Percentiles rank a stretch among this genome's conserved stretches.
phyloP scores from a whole-genome alignment of 1,139 yeast species.

The Cylindricascospora bacillispora region DNA sequence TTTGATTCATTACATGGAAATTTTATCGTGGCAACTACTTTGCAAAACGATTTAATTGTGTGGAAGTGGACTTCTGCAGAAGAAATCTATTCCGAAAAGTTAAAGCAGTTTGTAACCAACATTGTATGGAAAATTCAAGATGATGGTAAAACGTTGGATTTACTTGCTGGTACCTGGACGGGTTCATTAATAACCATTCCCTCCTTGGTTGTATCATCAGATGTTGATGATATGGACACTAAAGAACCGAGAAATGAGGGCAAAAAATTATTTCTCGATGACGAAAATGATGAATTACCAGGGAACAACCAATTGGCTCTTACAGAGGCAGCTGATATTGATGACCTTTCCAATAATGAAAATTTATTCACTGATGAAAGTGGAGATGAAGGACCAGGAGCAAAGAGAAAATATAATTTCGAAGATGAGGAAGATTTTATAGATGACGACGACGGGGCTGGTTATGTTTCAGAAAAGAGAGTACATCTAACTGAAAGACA shows the following conservation, averaged over 20 bases:
- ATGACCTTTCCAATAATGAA: slow-evolving; percentile 22
- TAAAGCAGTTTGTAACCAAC: slow-evolving; percentile 22
- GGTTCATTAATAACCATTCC: slow-evolving; percentile 37
- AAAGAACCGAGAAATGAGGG: slow-evolving; percentile 5
- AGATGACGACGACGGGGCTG: slow-evolving; percentile 46
- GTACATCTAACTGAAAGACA: slow-evolving; percentile 4
- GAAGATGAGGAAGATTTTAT: slow-evolving; percentile 34
- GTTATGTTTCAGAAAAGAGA: slow-evolving; percentile 28
- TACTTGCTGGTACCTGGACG: slow-evolving; percentile 38
- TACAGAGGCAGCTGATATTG: slow-evolving; percentile 9
- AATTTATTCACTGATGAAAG: slow-evolving; percentile 16
- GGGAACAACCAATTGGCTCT: slow-evolving; percentile 20
- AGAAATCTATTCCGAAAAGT: slow-evolving; percentile 18
- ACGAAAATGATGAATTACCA: slow-evolving; percentile 23
- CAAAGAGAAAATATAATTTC: slow-evolving; percentile 22
- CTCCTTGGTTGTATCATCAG: slow-evolving; percentile 22
- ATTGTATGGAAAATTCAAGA: slow-evolving; percentile 24
- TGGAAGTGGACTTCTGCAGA: slow-evolving; percentile 36
- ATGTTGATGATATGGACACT: slow-evolving; percentile 1
- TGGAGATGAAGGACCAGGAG: slow-evolving; percentile 11
- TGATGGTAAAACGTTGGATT: slow-evolving; percentile 15
- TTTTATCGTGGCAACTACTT: slow-evolving; percentile 42
- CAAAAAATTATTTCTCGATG: slow-evolving; percentile 16
- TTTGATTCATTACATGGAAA: slow-evolving; percentile 48
- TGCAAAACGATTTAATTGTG: slow-evolving; percentile 38